Conservation (phyloP, 2,329 filamentous ascomycete species). For the Didymella keratinophila region DNA sequence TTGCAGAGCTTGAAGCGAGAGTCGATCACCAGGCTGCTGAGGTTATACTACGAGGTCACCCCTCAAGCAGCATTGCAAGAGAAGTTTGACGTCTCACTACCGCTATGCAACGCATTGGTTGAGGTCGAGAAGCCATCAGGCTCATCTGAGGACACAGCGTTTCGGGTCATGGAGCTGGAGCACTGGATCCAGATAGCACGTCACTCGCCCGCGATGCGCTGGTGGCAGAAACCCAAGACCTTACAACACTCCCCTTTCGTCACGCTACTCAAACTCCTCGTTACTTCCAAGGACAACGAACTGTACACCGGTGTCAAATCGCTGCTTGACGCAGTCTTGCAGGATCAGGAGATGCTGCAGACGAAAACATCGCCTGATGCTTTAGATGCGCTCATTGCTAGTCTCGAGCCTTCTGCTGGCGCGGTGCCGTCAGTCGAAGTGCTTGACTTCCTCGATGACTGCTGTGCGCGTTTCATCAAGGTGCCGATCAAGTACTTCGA, state of each 20-base stretch:
- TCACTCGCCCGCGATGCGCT: slow-evolving; percentile 83
- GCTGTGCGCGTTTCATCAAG: slow-evolving; percentile 75
- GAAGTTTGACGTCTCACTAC: slow-evolving; percentile 85
- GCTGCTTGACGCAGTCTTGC: slow-evolving; percentile 67
- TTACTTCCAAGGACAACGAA: slow-evolving; percentile 59
- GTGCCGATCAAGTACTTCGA: slow-evolving; percentile 87
- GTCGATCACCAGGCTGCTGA: slow-evolving; percentile 77
- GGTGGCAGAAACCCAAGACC: slow-evolving; percentile 79
- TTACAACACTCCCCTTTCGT: slow-evolving; percentile 74
- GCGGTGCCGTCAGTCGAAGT: slow-evolving; percentile 51
- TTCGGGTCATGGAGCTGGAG: slow-evolving; percentile 77
- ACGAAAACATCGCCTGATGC: slow-evolving; percentile 50
- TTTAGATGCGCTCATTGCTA: slow-evolving; percentile 58
- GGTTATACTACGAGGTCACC: slow-evolving; percentile 83
- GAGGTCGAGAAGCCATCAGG: slow-evolving; percentile 59
- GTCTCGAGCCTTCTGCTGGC: slow-evolving; percentile 53
- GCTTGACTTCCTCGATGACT: slow-evolving; percentile 83
- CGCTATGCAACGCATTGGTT: slow-evolving; percentile 73
- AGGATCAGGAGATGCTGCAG: slow-evolving; percentile 73
- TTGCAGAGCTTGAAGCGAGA: slow-evolving; percentile 79
- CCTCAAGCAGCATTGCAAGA: slow-evolving; percentile 81
- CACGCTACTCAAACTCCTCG: slow-evolving; percentile 69
- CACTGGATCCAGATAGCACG: slow-evolving; percentile 82
- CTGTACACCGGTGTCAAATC: slow-evolving; percentile 61
- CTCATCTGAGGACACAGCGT: slow-evolving; percentile 58